Evolutionary conservation across 345 rosid genomes (phyloP).

Genomic region (Dipteronia sinensis): DNA sequence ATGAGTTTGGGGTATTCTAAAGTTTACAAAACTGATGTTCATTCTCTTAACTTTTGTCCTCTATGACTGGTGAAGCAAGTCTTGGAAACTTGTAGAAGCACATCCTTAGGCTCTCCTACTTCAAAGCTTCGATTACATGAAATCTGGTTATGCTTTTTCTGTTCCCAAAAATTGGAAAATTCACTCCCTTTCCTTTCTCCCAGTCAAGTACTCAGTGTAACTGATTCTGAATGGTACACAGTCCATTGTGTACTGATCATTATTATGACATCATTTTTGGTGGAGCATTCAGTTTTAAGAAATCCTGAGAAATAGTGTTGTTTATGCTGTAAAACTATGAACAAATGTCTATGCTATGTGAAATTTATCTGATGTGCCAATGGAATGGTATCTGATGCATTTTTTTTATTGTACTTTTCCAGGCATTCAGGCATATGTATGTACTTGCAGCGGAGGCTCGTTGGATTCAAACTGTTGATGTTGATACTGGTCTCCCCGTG

Average conservation of each 20-base stretch:
- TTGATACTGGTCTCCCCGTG: slow-evolving; percentile 92
- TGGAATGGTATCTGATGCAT: slow-evolving; percentile 2
- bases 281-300: neutral
- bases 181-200: neutral
- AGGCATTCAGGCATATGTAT: slow-evolving; percentile 97
- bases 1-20: neutral
- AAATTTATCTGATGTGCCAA: neutral
- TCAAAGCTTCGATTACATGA: neutral
- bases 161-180: neutral
- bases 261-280: neutral
- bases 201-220: neutral
- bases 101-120: neutral
- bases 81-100: neutral
- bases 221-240: neutral
- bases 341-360: neutral
- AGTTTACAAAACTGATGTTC: neutral
- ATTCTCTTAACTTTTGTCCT: slow-evolving; percentile 4
- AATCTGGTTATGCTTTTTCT: slow-evolving; percentile 4
- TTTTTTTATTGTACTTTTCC: slow-evolving; percentile 27
- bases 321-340: neutral
- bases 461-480: slow-evolving; percentile 96
- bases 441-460: slow-evolving; percentile 97
- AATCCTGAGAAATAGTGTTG: neutral
- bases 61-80: neutral
- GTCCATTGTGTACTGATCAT: neutral